These are phyloP conservation scores for Stagonosporopsis vannaccii DNA, from an alignment of 2,329 filamentous ascomycete species.

Conservation along the genomic window DNA sequence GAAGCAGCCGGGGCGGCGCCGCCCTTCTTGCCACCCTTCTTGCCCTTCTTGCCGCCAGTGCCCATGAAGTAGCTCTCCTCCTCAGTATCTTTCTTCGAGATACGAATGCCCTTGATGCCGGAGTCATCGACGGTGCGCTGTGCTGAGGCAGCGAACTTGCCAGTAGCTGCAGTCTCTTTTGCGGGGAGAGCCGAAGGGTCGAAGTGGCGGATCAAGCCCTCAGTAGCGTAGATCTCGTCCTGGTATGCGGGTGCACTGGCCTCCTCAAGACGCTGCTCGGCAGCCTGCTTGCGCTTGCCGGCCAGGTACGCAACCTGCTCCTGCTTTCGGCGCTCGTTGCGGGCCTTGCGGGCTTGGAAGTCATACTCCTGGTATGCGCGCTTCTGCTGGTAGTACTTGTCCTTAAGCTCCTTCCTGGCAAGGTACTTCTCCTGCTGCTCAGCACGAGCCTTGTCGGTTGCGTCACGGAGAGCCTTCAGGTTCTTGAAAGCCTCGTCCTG, in stretches of 20 bases:
- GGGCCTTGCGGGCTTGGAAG: conserved; percentile 78
- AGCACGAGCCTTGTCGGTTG: conserved; percentile 81
- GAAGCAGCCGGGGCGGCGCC: conserved; percentile 58
- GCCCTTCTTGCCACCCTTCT: conserved; percentile 89
- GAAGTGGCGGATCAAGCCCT: conserved; percentile 88
- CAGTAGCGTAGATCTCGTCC: conserved; percentile 89
- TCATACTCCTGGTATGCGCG: conserved; percentile 86
- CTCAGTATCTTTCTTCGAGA: conserved; percentile 85
- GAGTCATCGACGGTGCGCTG: conserved; percentile 84
- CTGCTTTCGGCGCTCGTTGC: conserved; percentile 78
- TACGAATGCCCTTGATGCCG: conserved; percentile 83
- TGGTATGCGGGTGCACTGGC: conserved; percentile 87
- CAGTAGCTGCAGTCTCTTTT: conserved; percentile 69
- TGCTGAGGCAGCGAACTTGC: conserved; percentile 75
- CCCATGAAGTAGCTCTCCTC: conserved; percentile 85
- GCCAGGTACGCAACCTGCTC: conserved; percentile 78
- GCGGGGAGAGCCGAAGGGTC: conserved; percentile 72
- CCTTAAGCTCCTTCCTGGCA: conserved; percentile 85
- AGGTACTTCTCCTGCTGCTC: conserved; percentile 87
- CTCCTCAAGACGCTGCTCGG: conserved; percentile 78
- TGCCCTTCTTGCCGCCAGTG: conserved; percentile 80
- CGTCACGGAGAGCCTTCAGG: conserved; percentile 82
- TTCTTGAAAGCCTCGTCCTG: conserved; percentile 91
- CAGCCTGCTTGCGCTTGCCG: conserved; percentile 77
- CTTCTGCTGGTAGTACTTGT: conserved; percentile 82